Evolutionary conservation across 306 rosid genomes (phyloP).

Genomic region (Gastrolobium villosum): DNA sequence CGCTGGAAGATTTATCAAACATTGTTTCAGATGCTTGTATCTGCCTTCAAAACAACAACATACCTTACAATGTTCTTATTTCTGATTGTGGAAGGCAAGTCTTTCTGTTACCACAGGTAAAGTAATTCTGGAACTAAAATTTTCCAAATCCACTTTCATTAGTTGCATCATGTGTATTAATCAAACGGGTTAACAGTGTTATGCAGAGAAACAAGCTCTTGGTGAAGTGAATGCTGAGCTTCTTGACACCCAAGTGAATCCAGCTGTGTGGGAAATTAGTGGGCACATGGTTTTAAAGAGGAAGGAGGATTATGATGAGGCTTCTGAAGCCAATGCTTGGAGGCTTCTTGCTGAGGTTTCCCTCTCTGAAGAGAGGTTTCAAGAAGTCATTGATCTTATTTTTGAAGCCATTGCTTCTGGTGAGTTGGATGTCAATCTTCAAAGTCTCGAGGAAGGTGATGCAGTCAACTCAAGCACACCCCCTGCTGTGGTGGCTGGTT

Average conservation of each 20-base stretch:
- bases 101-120: slow-evolving; percentile 94
- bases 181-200: slow-evolving; percentile 67
- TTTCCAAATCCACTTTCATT: background rate
- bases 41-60: slow-evolving; percentile 83
- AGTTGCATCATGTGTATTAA: background rate
- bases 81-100: slow-evolving; percentile 81
- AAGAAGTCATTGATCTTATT: slow-evolving; percentile 80
- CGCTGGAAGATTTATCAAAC: slow-evolving; percentile 68
- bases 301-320: slow-evolving; percentile 90
- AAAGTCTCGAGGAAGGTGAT: slow-evolving; percentile 48
- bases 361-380: slow-evolving; percentile 86
- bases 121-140: background rate
- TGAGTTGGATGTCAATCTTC: slow-evolving; percentile 39
- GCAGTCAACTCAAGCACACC: slow-evolving; percentile 48
- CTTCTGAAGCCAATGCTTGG: slow-evolving; percentile 93
- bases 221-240: slow-evolving; percentile 92
- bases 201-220: slow-evolving; percentile 97
- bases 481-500: slow-evolving; percentile 61
- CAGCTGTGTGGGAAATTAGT: slow-evolving; percentile 98
- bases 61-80: slow-evolving; percentile 89
- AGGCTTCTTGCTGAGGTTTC: slow-evolving; percentile 96
- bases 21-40: slow-evolving; percentile 85
- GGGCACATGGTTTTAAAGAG: slow-evolving; percentile 98
- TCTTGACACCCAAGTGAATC: slow-evolving; percentile 96
- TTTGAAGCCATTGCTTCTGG: slow-evolving; percentile 68